Evolutionary conservation across 2,329 filamentous ascomycete genomes (phyloP).

Genomic region (Juglanconis sp.): DNA sequence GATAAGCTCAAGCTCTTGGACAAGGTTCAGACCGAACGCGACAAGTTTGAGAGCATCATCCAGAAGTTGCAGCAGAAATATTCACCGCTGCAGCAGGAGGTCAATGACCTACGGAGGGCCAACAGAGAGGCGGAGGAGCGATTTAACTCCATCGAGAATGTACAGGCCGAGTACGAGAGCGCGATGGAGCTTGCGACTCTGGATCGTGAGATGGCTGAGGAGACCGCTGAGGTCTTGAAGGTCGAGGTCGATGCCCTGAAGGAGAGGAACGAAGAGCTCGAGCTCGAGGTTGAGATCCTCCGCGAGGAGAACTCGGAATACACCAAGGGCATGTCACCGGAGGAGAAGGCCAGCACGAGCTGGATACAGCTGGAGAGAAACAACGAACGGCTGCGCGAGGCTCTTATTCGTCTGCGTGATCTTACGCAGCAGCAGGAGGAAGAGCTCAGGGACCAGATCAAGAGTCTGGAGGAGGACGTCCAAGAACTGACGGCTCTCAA

Average conservation of each 20-base stretch:
- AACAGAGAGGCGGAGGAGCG: conserved; percentile 72
- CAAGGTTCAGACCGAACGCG: conserved; percentile 69
- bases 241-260: conserved; percentile 76
- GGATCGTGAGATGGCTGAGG: conserved; percentile 95
- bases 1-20: conserved; percentile 80
- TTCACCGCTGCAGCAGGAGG: conserved; percentile 79
- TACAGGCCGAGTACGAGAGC: conserved; percentile 81
- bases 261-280: conserved; percentile 74
- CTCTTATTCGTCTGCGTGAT: conserved; percentile 79
- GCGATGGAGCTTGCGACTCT: conserved; percentile 82
- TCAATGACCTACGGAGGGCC: conserved; percentile 70
- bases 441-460: conserved; percentile 73
- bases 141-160: conserved; percentile 66
- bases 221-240: conserved; percentile 79
- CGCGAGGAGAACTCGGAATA: conserved; percentile 84
- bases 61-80: conserved; percentile 89
- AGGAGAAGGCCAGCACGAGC: conserved; percentile 80
- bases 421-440: conserved; percentile 81
- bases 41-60: conserved; percentile 79
- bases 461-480: conserved; percentile 68
- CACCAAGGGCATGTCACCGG: conserved; percentile 78
- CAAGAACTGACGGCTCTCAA: conserved; percentile 65
- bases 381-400: conserved; percentile 83
- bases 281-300: conserved; percentile 83
- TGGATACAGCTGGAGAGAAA: conserved; percentile 91